phyloP scores from a whole-genome alignment of 2,329 filamentous ascomycete species.

The Ceratocystiopsis minuta region DNA sequence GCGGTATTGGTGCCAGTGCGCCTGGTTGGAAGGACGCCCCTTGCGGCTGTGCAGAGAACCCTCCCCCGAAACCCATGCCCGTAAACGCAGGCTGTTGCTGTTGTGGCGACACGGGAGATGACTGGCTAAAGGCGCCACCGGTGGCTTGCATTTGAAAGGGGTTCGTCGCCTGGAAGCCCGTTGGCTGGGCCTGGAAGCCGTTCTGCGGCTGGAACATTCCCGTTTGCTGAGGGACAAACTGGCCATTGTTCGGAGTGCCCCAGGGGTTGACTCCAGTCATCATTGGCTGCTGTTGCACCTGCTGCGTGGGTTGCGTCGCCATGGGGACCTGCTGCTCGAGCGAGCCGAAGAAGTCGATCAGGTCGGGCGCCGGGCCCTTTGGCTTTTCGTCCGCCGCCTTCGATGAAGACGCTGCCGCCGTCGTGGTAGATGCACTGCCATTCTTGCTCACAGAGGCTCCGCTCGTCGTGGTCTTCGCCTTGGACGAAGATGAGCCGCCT shows the following conservation, averaged over 20 bases:
- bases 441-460: conserved; percentile 42
- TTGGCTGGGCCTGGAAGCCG: conserved; percentile 22
- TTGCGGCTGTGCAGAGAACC: conserved; percentile 48
- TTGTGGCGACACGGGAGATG: conserved; percentile 17
- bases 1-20: conserved; percentile 36
- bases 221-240: conserved; percentile 19
- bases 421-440: conserved; percentile 17
- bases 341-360: conserved; percentile 89
- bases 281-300: conserved; percentile 9
- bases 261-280: conserved; percentile 19
- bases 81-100: conserved; percentile 31
- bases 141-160: conserved; percentile 24
- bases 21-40: conserved; percentile 32
- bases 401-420: too few species aligned
- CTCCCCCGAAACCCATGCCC: conserved; percentile 66
- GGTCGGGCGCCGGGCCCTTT: conserved; percentile 25
- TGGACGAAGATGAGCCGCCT: conserved; percentile 10
- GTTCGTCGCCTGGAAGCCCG: conserved; percentile 21
- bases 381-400: background rate
- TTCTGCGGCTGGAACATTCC: conserved; percentile 21
- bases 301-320: conserved; percentile 23
- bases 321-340: conserved; percentile 74
- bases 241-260: conserved; percentile 8
- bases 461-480: conserved; percentile 1
- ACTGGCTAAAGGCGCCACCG: conserved; percentile 16